Base-by-base conservation (phyloP, 1,284 basidiomycete species). In the Neotropicomus parvogracilis region DNA sequence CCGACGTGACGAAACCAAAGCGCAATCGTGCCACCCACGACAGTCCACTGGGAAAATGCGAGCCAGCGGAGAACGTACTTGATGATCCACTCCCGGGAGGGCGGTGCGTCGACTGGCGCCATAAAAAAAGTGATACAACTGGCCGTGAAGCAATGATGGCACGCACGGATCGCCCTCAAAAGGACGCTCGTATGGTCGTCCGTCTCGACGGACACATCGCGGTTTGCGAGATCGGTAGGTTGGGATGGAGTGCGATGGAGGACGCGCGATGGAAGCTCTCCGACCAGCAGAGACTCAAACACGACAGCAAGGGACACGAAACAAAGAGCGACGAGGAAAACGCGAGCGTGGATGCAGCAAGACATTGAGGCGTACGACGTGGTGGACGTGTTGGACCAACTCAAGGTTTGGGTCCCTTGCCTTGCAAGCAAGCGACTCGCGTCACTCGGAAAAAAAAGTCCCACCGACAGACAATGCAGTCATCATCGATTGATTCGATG, bases 281-380 rank as follows among this genome's bases (percentile, higher is more conserved):
- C 35, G 37, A 20, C 44, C 42, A 36, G 55, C 52, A 55, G 52
- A 55, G 38, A 44, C 14, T 44, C 39, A 9, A 46, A 38, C 19
- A 43, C 20, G 35, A 60, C n/a, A 16, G 27, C 12, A 2, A 52
- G 21, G 0, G 36, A 56, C 12, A 50, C n/a, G 38, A 60, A 40
- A 29, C 37, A 59, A 51, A 59, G 57, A 59, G 55, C 58, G 58
- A 56, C 58, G 14, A 56, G 34, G 19, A 58, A 44, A 12, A 48
- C 20, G 42, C 49, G 55, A 48, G 49, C 20, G 39, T 54, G 38
- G 16, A 29, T 28, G 4, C 31, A 46, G 35, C 42, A 38, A 35
- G 36, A 49, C 44, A 46, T 46, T 4, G 14, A n/a, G n/a, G 13
- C 24, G 11, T 44, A 17, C 12, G 19, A 24, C 29, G 14, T 24